Percentiles rank a stretch among this genome's conserved stretches.
These are phyloP conservation scores for Oxytropis ochrocephala DNA, from an alignment of 306 rosid species.

Conservation along the genomic window DNA sequence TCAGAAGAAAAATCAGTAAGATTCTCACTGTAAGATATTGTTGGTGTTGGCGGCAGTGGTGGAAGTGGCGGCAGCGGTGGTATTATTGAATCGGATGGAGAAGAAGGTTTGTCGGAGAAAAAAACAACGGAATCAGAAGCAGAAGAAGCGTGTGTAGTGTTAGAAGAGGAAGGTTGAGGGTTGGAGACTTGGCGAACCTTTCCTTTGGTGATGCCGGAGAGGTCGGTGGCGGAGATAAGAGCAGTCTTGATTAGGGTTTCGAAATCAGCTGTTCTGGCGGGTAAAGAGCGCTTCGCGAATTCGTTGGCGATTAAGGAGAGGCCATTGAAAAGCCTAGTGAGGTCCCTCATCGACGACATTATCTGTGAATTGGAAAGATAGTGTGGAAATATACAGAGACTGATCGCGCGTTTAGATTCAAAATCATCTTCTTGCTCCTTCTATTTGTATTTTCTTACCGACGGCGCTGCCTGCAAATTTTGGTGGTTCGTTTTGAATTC, in stretches of 20 bases:
- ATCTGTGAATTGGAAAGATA: not conserved
- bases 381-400: not conserved
- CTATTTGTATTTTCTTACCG: not conserved
- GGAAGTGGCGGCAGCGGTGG: not conserved
- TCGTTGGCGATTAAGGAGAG: constrained; percentile 67
- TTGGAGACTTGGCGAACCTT: constrained; percentile 32
- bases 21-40: not conserved
- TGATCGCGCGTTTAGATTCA: not conserved
- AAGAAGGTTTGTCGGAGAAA: constrained; percentile 28
- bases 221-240: constrained; percentile 60
- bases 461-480: not conserved
- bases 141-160: not conserved
- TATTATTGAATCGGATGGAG: not conserved
- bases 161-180: constrained; percentile 13
- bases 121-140: constrained; percentile 41
- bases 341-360: constrained; percentile 31
- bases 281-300: constrained; percentile 39
- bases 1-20: constrained; percentile 16
- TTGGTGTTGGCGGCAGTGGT: not conserved
- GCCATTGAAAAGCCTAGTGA: constrained; percentile 51
- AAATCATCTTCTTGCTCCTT: not conserved
- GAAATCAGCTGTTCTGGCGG: constrained; percentile 32
- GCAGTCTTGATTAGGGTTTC: constrained; percentile 47
- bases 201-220: constrained; percentile 79
- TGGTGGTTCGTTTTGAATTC: constrained; percentile 15